Conservation (phyloP, 345 rosid species). For the Turnera subulata region DNA sequence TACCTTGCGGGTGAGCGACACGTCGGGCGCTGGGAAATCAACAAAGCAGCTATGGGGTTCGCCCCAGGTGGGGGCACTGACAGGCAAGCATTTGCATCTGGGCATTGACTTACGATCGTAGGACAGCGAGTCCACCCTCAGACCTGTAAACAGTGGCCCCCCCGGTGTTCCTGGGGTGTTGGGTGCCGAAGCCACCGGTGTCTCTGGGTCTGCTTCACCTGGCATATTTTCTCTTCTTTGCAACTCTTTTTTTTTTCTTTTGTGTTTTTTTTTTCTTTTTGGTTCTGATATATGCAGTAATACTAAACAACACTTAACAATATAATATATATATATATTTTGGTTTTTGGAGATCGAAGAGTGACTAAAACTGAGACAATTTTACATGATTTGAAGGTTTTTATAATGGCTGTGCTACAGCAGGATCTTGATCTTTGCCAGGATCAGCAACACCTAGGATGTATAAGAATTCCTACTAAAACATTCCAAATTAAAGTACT, state of each 20-base stretch:
- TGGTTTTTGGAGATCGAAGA: slow-evolving; percentile 11
- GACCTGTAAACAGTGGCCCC: slow-evolving; percentile 67
- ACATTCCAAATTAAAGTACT: too few species aligned
- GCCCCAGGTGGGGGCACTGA: slow-evolving; percentile 62
- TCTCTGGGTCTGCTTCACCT: slow-evolving; percentile 32
- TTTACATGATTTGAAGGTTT: slow-evolving; percentile 61
- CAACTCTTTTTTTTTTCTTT: slow-evolving; percentile 3
- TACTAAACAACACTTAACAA: background rate
- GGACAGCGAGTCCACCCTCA: slow-evolving; percentile 83
- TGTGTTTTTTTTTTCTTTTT: background rate
- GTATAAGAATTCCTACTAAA: background rate
- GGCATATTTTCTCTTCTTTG: slow-evolving; percentile 26
- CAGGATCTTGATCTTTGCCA: slow-evolving; percentile 43
- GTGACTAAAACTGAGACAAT: slow-evolving; percentile 3
- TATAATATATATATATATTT: slow-evolving; percentile 2
- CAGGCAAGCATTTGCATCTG: slow-evolving; percentile 88
- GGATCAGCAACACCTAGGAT: slow-evolving; percentile 12
- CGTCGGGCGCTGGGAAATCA: slow-evolving; percentile 58
- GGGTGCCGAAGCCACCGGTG: slow-evolving; percentile 69
- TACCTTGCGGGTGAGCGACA: slow-evolving; percentile 97
- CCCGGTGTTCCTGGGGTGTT: slow-evolving; percentile 95
- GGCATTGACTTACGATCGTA: slow-evolving; percentile 86
- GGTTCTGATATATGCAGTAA: background rate
- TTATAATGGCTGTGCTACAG: slow-evolving; percentile 52
- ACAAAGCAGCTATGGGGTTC: slow-evolving; percentile 70